These are phyloP conservation scores for Psilocybe subaeruginosa DNA, from an alignment of 768 basidiomycete species.

Conservation along the genomic window DNA sequence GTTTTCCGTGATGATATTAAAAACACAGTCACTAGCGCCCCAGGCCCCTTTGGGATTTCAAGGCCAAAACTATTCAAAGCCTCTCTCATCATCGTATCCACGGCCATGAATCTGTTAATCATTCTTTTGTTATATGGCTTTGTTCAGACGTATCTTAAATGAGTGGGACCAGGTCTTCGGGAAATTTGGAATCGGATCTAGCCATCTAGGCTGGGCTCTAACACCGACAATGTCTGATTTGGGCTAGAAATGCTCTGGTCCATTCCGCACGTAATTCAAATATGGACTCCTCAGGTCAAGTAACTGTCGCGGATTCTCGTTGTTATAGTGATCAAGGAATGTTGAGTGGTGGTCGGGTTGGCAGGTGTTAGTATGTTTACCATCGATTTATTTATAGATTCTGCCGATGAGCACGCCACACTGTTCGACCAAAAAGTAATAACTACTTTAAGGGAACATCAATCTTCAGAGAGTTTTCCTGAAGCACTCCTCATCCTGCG, in stretches of 20 bases:
- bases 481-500: too few species aligned
- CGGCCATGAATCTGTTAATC: not conserved
- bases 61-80: not conserved
- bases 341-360: not conserved
- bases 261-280: not conserved
- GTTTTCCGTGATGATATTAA: not conserved
- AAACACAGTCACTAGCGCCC: not conserved
- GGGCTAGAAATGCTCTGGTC: not conserved
- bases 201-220: not conserved
- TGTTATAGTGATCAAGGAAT: not conserved
- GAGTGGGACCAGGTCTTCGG: not conserved
- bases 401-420: not conserved
- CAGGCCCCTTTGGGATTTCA: not conserved
- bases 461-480: too few species aligned
- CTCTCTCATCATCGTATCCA: not conserved
- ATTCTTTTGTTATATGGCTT: not conserved
- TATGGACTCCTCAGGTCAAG: not conserved
- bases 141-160: not conserved
- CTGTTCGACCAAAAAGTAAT: too few species aligned
- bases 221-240: not conserved
- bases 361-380: not conserved
- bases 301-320: not conserved
- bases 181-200: not conserved
- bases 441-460: too few species aligned
- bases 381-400: not conserved